phyloP scores from a whole-genome alignment of 2,329 filamentous ascomycete species.

The Endoconidiophora laricicola region DNA sequence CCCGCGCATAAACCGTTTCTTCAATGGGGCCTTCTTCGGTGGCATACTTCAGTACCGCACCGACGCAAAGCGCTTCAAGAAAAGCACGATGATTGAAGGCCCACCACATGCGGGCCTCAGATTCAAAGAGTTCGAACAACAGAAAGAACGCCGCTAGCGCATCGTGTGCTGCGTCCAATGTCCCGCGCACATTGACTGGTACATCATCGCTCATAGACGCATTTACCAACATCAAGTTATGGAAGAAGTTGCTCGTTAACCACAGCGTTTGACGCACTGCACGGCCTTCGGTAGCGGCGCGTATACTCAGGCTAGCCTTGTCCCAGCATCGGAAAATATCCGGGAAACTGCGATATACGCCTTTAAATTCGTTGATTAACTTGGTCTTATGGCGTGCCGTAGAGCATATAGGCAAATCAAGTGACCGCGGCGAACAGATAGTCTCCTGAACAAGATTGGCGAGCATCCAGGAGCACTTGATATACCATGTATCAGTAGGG shows the following conservation, averaged over 20 bases:
- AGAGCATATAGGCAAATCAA: constrained; percentile 54
- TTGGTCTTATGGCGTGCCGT: constrained; percentile 53
- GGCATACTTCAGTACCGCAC: constrained; percentile 39
- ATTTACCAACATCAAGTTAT: constrained; percentile 66
- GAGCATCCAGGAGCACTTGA: constrained; percentile 61
- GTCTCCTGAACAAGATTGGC: constrained; percentile 64
- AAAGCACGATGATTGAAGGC: constrained; percentile 70
- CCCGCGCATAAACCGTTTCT: constrained; percentile 39
- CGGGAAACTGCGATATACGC: constrained; percentile 58
- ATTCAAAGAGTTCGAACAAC: constrained; percentile 47
- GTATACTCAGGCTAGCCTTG: constrained; percentile 37
- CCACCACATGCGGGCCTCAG: constrained; percentile 68
- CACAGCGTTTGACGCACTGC: constrained; percentile 61
- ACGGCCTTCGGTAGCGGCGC: constrained; percentile 44
- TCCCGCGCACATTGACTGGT: constrained; percentile 48
- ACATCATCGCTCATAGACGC: constrained; percentile 50
- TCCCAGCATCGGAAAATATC: constrained; percentile 54
- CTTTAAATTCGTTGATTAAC: constrained; percentile 51
- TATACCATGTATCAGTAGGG: constrained; percentile 52
- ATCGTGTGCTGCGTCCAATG: constrained; percentile 59
- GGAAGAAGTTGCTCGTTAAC: constrained; percentile 66
- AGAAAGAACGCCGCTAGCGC: constrained; percentile 61
- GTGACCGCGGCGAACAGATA: constrained; percentile 57
- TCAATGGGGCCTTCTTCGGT: constrained; percentile 28
- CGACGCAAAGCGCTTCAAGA: constrained; percentile 56